Percentiles rank a stretch among this genome's conserved stretches.
phyloP scores from a whole-genome alignment of 2,329 filamentous ascomycete species.

The Dactylellina drechsleri region DNA sequence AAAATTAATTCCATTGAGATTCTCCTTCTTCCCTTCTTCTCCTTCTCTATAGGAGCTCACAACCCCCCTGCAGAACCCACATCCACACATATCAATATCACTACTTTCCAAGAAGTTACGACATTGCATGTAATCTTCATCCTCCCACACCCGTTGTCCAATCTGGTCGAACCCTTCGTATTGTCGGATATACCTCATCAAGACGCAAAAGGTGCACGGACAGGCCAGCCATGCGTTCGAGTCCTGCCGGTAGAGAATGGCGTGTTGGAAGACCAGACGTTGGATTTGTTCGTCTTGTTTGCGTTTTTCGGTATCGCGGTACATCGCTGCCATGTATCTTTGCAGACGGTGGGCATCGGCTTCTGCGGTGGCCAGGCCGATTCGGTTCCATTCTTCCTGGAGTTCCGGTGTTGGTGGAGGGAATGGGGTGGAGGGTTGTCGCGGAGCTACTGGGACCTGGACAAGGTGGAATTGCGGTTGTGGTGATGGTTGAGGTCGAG shows the following conservation, averaged over 20 bases:
- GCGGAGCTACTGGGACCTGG: neutral
- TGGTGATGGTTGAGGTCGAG: neutral
- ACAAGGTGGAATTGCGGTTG: neutral
- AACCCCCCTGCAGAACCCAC: neutral
- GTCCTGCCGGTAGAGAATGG: slow-evolving; percentile 13
- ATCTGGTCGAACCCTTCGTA: slow-evolving; percentile 10
- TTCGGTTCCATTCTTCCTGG: slow-evolving; percentile 15
- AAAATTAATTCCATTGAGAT: neutral
- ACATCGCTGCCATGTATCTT: slow-evolving; percentile 25
- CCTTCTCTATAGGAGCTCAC: too few species aligned
- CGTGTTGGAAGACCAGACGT: slow-evolving; percentile 12
- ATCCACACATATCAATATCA: slow-evolving; percentile 12
- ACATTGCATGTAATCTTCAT: slow-evolving; percentile 12
- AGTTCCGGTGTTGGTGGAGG: neutral
- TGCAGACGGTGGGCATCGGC: slow-evolving; percentile 7
- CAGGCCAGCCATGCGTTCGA: slow-evolving; percentile 14
- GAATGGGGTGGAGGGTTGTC: neutral
- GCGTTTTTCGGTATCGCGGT: slow-evolving; percentile 15
- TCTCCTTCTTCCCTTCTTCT: neutral
- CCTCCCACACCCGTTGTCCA: slow-evolving; percentile 15
- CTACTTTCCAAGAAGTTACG: slow-evolving; percentile 2
- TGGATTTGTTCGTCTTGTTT: slow-evolving; percentile 15
- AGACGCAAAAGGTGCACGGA: slow-evolving; percentile 24
- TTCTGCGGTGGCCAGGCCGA: neutral
- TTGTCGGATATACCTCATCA: slow-evolving; percentile 19